Base-by-base conservation (phyloP, 257 asterid genomes). In the Prunella vulgaris region DNA sequence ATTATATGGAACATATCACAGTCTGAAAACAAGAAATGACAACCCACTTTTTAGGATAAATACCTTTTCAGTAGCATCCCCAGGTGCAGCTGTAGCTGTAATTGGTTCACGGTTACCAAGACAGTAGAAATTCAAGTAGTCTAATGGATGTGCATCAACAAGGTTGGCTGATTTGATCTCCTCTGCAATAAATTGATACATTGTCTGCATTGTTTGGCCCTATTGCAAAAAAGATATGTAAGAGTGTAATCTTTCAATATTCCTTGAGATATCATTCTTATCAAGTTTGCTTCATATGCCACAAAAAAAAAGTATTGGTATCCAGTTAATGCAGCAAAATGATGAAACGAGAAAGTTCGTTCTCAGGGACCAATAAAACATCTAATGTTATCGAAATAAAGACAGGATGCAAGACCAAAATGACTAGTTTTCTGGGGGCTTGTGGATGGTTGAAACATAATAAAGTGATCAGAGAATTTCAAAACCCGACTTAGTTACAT, bases 101-200 rank as follows among this genome's bases (percentile, higher is more conserved):
- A 82, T 56, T 64, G 76, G 77, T 79, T 90, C 98, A 17, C 98
- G 85, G 14, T 88, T 90, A 65, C 97, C 97, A 84, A 92, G 97
- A 78, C 97, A 88, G 74, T 82, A 92, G 81, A 92, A 92, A 79
- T 88, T 92, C 78, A 92, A 79, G 74, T 90, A 92, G 79, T 92
- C 98, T 54, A 46, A 77, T 60, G 96, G 97, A 76, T 84, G 87
- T 5, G 90, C 22, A 74, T 87, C 82, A 66, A 25, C 61, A 68
- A 85, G 79, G 67, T 86, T 63, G 91, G 78, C 78, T 15, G 86
- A 62, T 72, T 88, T 81, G 53, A 92, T 90, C 86, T 92, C 98
- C 67, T 79, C 44, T 2, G 95, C 88, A 64, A 92, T 84, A 28
- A 75, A 60, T 69, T 85, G 79, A 83, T 92, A 92, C 98, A 92